A percentile compares a stretch with the other conserved stretches of the same genome.
Conservation (phyloP, 352 stramenopile genomes). For the Phytophthora aleatoria region DNA sequence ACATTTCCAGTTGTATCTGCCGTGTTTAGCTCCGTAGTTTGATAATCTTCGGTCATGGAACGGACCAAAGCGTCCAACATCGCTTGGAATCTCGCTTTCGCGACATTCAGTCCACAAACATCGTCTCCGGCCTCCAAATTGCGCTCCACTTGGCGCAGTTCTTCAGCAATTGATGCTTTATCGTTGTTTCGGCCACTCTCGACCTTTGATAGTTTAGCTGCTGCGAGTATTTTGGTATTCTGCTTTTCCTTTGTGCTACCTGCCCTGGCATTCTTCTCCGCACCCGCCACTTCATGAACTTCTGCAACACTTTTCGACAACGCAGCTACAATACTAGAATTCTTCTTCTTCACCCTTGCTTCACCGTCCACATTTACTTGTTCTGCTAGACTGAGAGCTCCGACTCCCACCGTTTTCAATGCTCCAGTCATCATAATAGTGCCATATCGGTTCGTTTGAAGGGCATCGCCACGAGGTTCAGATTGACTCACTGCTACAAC, state of each 20-base stretch:
- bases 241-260: not conserved
- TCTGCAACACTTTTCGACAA: not conserved
- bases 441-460: too few relatives aligned
- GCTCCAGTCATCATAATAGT: too few relatives aligned
- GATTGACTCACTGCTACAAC: too few relatives aligned
- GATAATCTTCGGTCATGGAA: not conserved
- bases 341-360: not conserved
- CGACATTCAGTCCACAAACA: constrained; percentile 5
- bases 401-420: not conserved
- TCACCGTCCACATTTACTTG: not conserved
- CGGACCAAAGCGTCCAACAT: not conserved
- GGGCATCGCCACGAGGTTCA: too few relatives aligned
- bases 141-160: constrained; percentile 1
- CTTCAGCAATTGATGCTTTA: not conserved
- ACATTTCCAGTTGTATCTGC: not conserved
- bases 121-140: constrained; percentile 3
- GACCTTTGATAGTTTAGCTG: not conserved
- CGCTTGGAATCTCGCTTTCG: constrained; percentile 2
- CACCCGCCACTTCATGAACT: not conserved
- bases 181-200: not conserved
- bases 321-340: not conserved
- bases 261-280: not conserved
- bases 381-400: not conserved
- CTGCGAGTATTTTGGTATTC: not conserved
- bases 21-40: not conserved